A percentile compares a stretch with the other conserved stretches of the same genome.
Conservation (phyloP, 2,329 filamentous ascomycete species). For the Plenodomus lindquistii region DNA sequence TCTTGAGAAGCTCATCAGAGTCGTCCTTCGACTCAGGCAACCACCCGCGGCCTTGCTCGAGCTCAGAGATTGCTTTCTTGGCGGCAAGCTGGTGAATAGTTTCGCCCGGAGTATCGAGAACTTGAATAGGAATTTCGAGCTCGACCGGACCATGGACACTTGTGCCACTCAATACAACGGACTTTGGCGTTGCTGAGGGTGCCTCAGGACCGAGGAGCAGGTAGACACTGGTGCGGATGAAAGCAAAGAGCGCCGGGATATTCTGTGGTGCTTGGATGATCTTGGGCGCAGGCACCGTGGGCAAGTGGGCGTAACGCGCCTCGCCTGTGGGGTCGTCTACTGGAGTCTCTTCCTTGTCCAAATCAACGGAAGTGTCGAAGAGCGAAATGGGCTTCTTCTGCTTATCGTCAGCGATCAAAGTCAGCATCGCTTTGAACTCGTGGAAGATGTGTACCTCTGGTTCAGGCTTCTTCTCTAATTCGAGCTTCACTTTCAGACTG, state of each 20-base stretch:
- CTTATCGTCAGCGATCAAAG: conserved; percentile 10
- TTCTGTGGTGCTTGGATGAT: conserved; percentile 66
- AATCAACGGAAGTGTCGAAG: conserved; percentile 57
- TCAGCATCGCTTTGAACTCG: neutral
- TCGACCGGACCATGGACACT: conserved; percentile 62
- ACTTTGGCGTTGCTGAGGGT: conserved; percentile 53
- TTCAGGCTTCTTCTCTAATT: conserved; percentile 20
- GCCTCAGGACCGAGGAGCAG: conserved; percentile 63
- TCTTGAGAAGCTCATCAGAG: conserved; percentile 41
- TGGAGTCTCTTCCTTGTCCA: conserved; percentile 44
- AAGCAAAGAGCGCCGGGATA: conserved; percentile 69
- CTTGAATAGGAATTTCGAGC: conserved; percentile 65
- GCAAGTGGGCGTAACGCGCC: conserved; percentile 56
- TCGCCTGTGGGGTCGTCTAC: conserved; percentile 31
- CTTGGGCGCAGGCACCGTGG: conserved; percentile 57
- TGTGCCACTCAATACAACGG: conserved; percentile 62
- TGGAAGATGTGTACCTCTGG: conserved; percentile 10
- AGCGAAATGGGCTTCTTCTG: conserved; percentile 59
- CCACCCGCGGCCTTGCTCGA: conserved; percentile 74
- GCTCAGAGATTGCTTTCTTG: conserved; percentile 67
- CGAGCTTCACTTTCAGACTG: conserved; percentile 48
- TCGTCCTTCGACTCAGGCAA: conserved; percentile 47
- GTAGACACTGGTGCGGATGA: conserved; percentile 68
- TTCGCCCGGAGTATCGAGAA: conserved; percentile 50
- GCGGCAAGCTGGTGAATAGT: conserved; percentile 73